A percentile compares a stretch with the other conserved stretches of the same genome.
phyloP scores from a whole-genome alignment of 208 protist species.

The Angomonas ambiguus region DNA sequence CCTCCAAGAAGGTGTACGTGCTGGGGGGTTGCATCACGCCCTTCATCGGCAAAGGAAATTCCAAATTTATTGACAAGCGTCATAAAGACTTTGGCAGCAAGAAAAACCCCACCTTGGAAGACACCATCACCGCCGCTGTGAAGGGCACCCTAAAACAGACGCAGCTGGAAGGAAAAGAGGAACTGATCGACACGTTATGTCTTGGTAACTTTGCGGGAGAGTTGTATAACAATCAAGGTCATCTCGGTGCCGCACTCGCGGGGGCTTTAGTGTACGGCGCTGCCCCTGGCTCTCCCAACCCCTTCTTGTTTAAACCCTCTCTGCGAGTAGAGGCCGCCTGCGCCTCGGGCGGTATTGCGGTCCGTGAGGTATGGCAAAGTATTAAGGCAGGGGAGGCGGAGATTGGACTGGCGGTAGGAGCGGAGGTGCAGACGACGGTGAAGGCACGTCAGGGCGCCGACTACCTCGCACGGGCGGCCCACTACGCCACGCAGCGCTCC shows the following conservation, averaged over 20 bases:
- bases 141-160: conserved; percentile 52
- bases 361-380: conserved; percentile 49
- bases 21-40: conserved; percentile 81
- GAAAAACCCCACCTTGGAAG: conserved; percentile 77
- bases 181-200: conserved; percentile 61
- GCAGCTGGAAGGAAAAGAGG: conserved; percentile 37
- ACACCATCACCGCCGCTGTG: conserved; percentile 58
- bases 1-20: conserved; percentile 62
- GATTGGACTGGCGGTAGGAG: conserved; percentile 73
- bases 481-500: conserved; percentile 81
- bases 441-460: conserved; percentile 74
- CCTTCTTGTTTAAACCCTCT: conserved; percentile 66
- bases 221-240: conserved; percentile 86
- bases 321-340: conserved; percentile 89
- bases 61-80: conserved; percentile 89
- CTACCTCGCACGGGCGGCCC: conserved; percentile 85
- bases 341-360: conserved; percentile 82
- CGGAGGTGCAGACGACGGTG: conserved; percentile 87
- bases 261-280: conserved; percentile 34
- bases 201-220: conserved; percentile 89
- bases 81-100: conserved; percentile 89
- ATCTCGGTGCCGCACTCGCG: conserved; percentile 75
- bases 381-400: conserved; percentile 62
- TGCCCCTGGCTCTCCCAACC: conserved; percentile 20
- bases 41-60: conserved; percentile 88